phyloP scores from a whole-genome alignment of 2,329 filamentous ascomycete species.

The Tolypocladium album region DNA sequence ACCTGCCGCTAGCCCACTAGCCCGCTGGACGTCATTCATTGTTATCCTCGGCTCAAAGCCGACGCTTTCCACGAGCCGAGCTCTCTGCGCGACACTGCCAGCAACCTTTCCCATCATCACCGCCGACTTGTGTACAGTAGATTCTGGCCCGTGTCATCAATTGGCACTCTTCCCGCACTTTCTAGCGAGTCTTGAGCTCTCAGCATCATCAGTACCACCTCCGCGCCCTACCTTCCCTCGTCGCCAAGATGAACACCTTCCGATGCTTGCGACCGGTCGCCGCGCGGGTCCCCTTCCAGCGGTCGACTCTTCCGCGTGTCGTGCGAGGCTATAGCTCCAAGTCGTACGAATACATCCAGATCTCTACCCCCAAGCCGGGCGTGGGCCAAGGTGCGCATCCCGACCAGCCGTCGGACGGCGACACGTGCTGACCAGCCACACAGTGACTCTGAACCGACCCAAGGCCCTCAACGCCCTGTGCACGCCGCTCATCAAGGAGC shows the following conservation, averaged over 20 bases:
- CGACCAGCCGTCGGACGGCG: conserved; percentile 2
- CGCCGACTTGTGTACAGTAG: not conserved
- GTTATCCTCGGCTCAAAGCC: conserved; percentile 17
- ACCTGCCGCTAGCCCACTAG: not conserved
- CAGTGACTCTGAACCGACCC: conserved; percentile 87
- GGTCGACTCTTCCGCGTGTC: conserved; percentile 44
- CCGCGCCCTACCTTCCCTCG: not conserved
- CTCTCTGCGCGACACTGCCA: not conserved
- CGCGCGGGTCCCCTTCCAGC: conserved; percentile 33
- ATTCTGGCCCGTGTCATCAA: not conserved
- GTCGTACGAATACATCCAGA: conserved; percentile 71
- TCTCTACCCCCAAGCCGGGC: conserved; percentile 74
- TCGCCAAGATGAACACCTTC: conserved; percentile 37
- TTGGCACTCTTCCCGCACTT: not conserved
- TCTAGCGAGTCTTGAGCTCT: not conserved
- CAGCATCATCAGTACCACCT: not conserved
- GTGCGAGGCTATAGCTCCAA: conserved; percentile 41
- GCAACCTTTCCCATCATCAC: not conserved
- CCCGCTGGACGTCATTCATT: not conserved
- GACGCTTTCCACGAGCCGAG: conserved; percentile 15
- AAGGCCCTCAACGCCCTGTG: conserved; percentile 92
- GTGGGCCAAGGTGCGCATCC: conserved; percentile 67
- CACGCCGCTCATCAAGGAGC: conserved; percentile 80
- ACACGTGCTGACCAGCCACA: conserved; percentile 1
- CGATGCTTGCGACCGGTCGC: conserved; percentile 50